Evolutionary conservation across 371 early-diverging fungal genomes (phyloP), one percentile per base, ranked within the genome.

Genomic region (Apophysomyces elegans): DNA sequence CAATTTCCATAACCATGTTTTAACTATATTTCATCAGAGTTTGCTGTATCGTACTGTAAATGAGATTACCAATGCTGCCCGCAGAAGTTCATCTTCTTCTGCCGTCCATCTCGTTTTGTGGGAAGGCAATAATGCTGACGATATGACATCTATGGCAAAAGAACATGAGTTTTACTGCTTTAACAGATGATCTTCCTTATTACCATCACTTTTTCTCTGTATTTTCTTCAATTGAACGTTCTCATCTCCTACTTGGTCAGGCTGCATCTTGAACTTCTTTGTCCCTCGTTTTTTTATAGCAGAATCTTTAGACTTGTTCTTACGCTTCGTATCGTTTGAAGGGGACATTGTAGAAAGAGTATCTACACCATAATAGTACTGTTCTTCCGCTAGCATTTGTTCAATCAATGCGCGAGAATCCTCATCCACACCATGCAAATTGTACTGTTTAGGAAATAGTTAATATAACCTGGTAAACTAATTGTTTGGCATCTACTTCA

Each of bases 371-470:
- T 86, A 85, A 68, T 86, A 89, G 60, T 79, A 86, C 58, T 83
- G 81, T 68, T 91, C 90, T 56, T 91, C 91, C 3, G 86, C 88
- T 14, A 91, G 76, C 90, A 91, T 90, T 66, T 84, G 84, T 58
- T 86, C 87, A 68, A 91, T 91, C 56, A 90, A 68, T 47, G 74
- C 54, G 16, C 54, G 16, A 21, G 54, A 86, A 59, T 83, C 80
- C 43, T 79, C 83, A 67, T 90, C 90, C 84, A 86, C 54, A 4
- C 54, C 54, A 21, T 11, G 54, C 16, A 50, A 21, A 7, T 18
- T 50, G 21, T 18, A n/a, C 54, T 50, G 54, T 21, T n/a, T 9
- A n/a, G 21, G 8, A 50, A 16, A 21, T 26, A 9, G 21, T 50
- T 50, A 50, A 11, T 9, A 7, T 21, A n/a, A 8, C 16, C 5